A percentile compares a stretch with the other conserved stretches of the same genome.
Conservation (phyloP, 2,329 filamentous ascomycete species). For the Epichloe brachyelytri region DNA sequence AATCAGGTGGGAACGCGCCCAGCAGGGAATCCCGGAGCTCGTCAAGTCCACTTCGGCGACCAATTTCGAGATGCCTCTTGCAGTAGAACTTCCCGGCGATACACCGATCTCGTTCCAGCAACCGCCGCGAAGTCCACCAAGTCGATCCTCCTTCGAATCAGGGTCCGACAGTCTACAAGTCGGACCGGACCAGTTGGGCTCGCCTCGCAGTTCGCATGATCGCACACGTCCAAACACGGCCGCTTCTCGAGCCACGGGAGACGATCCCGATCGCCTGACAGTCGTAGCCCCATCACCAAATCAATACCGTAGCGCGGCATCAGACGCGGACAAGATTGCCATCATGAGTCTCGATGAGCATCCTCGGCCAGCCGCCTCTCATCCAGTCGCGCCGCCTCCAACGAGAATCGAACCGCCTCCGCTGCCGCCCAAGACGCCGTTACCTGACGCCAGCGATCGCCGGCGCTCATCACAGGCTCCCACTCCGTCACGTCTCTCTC, state of each 20-base stretch:
- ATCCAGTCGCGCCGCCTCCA: constrained; percentile 18
- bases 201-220: constrained; percentile 39
- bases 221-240: constrained; percentile 23
- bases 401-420: constrained; percentile 50
- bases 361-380: constrained; percentile 25
- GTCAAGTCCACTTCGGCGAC: constrained; percentile 27
- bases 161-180: constrained; percentile 37
- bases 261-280: constrained; percentile 39
- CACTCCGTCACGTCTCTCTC: constrained; percentile 18
- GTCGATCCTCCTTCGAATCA: constrained; percentile 44
- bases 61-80: constrained; percentile 32
- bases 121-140: constrained; percentile 25
- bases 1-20: constrained; percentile 44
- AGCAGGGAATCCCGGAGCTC: constrained; percentile 29
- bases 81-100: constrained; percentile 46
- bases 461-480: constrained; percentile 17
- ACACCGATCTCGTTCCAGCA: constrained; percentile 28
- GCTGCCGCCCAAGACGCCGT: constrained; percentile 64
- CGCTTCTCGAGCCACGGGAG: constrained; percentile 19
- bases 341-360: constrained; percentile 48
- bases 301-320: constrained; percentile 43
- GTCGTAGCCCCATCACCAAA: constrained; percentile 44
- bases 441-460: constrained; percentile 34
- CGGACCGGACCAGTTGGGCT: constrained; percentile 22
- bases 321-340: constrained; percentile 55